Conservation (phyloP, 495 filamentous ascomycete genomes). For the Sporormia fimetaria region DNA sequence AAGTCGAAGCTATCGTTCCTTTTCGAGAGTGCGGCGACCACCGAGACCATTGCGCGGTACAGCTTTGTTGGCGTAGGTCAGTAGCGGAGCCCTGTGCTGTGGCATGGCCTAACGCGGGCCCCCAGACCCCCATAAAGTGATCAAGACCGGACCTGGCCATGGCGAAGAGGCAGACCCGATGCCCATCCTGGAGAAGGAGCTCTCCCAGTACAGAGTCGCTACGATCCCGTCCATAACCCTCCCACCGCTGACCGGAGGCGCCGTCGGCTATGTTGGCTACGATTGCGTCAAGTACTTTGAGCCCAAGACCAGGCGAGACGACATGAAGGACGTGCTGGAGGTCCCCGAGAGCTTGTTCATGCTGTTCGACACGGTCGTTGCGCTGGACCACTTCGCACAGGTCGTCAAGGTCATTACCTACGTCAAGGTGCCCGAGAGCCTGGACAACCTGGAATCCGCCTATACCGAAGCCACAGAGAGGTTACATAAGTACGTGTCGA, state of each 20-base stretch:
- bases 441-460: constrained; percentile 41
- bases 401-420: constrained; percentile 88
- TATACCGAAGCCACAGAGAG: constrained; percentile 54
- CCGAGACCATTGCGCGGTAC: constrained; percentile 82
- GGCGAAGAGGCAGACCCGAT: constrained; percentile 74
- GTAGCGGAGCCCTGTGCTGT: constrained; percentile 12
- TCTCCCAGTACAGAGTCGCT: constrained; percentile 63
- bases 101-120: neutral
- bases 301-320: constrained; percentile 67
- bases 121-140: constrained; percentile 65
- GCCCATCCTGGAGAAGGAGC: constrained; percentile 64
- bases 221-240: constrained; percentile 67
- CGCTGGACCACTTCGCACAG: constrained; percentile 90
- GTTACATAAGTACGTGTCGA: constrained; percentile 54
- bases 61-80: constrained; percentile 85
- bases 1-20: constrained; percentile 65
- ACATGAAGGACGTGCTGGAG: constrained; percentile 74
- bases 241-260: constrained; percentile 78
- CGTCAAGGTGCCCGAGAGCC: constrained; percentile 52
- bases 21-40: constrained; percentile 86
- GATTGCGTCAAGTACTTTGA: constrained; percentile 97
- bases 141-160: constrained; percentile 81
- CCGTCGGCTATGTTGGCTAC: constrained; percentile 92
- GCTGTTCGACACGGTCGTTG: constrained; percentile 91
- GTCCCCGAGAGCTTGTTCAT: constrained; percentile 95